A percentile compares a stretch with the other conserved stretches of the same genome.
Evolutionary conservation across 176 grass and related monocot species (phyloP).

Genomic region (Coix lacrymajobi): DNA sequence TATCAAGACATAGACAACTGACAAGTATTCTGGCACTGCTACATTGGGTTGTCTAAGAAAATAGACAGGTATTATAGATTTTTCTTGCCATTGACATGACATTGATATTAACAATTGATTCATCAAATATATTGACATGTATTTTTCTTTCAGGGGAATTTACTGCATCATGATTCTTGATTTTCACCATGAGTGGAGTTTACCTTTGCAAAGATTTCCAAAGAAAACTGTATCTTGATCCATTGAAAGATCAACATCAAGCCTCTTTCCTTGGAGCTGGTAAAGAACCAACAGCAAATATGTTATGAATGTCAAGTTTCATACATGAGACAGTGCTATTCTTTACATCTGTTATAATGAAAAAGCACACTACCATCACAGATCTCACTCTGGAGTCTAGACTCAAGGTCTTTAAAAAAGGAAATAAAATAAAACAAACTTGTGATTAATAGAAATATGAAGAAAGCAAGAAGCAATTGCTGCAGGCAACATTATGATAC

Average conservation of each 20-base stretch:
- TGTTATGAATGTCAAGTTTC: conserved; percentile 8
- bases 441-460: neutral
- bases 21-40: neutral
- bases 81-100: neutral
- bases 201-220: conserved; percentile 89
- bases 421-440: neutral
- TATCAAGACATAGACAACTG: neutral
- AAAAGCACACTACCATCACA: neutral
- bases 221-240: conserved; percentile 85
- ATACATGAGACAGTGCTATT: conserved; percentile 15
- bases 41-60: neutral
- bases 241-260: conserved; percentile 65
- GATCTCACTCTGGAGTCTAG: neutral
- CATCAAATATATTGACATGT: neutral
- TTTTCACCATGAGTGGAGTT: conserved; percentile 19
- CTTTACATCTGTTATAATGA: neutral
- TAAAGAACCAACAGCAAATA: conserved; percentile 38
- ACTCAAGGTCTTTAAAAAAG: neutral
- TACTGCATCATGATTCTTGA: neutral
- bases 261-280: conserved; percentile 78
- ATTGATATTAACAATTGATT: neutral
- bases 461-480: neutral
- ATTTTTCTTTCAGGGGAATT: neutral
- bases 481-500: neutral
- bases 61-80: neutral